Evolutionary conservation across 2,329 filamentous ascomycete species (phyloP).

Genomic region (Fusarium coicis): DNA sequence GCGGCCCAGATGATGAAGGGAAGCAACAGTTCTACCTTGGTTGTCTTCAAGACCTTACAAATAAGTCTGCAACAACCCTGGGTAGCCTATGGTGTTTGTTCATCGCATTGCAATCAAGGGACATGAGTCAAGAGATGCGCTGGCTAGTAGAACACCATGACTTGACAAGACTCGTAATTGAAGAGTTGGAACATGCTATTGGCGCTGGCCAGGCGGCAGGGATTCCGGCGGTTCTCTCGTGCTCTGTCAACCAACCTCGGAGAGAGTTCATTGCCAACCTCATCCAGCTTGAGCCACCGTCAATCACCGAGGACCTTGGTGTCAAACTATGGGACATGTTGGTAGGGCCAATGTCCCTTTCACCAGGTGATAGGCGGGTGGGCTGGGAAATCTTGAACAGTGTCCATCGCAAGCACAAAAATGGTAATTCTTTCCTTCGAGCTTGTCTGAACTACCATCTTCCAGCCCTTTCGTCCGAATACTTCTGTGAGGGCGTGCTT

Average conservation of each 20-base stretch:
- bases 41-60: constrained; percentile 75
- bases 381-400: constrained; percentile 76
- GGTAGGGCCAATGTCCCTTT: constrained; percentile 71
- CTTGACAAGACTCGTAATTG: constrained; percentile 69
- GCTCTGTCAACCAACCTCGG: constrained; percentile 61
- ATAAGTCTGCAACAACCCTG: constrained; percentile 70
- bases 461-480: constrained; percentile 64
- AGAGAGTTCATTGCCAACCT: constrained; percentile 68
- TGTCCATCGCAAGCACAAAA: constrained; percentile 53
- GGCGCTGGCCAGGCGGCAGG: constrained; percentile 47
- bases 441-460: constrained; percentile 67
- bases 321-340: constrained; percentile 77
- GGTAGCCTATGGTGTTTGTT: constrained; percentile 78
- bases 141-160: constrained; percentile 70
- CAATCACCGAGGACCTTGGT: constrained; percentile 71
- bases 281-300: constrained; percentile 68
- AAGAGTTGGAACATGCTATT: constrained; percentile 70
- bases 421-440: constrained; percentile 65
- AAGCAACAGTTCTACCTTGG: constrained; percentile 71
- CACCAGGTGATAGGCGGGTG: constrained; percentile 68
- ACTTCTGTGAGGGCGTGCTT: constrained; percentile 70
- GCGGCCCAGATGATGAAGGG: constrained; percentile 64
- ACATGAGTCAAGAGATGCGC: constrained; percentile 62
- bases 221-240: constrained; percentile 58
- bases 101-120: constrained; percentile 56